These are phyloP conservation scores for Saprolegnia diclina DNA, from an alignment of 352 stramenopile genomes.

Conservation along the genomic window DNA sequence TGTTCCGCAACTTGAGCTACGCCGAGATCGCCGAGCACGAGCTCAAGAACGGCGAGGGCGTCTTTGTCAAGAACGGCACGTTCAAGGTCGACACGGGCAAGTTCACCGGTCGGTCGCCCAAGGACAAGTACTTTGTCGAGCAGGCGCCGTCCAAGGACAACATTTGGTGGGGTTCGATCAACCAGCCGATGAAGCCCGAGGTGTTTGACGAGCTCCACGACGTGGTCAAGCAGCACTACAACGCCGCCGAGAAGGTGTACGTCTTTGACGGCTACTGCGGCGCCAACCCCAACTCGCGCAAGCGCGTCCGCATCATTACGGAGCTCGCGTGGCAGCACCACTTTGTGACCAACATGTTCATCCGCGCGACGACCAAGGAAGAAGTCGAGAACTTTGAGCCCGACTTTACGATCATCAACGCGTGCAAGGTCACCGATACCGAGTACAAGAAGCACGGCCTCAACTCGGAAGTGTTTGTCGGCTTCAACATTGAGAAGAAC, in stretches of 20 bases:
- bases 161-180: constrained; percentile 97
- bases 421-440: constrained; percentile 92
- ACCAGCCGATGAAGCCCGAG: constrained; percentile 89
- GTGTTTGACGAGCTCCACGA: constrained; percentile 96
- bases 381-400: constrained; percentile 92
- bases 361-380: constrained; percentile 69
- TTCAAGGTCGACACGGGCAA: constrained; percentile 98
- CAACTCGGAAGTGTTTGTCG: constrained; percentile 94
- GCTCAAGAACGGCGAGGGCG: constrained; percentile 89
- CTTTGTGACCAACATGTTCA: constrained; percentile 97
- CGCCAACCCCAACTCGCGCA: constrained; percentile 86
- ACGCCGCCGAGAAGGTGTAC: constrained; percentile 89
- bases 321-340: constrained; percentile 98
- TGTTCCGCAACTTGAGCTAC: constrained; percentile 96
- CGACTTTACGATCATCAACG: constrained; percentile 98
- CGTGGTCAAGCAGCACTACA: constrained; percentile 92
- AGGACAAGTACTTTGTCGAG: constrained; percentile 98
- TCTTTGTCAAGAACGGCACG: constrained; percentile 88
- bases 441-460: constrained; percentile 93
- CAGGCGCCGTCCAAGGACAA: constrained; percentile 88
- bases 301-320: constrained; percentile 96
- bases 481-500: constrained; percentile 96
- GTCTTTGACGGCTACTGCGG: constrained; percentile 96
- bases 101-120: constrained; percentile 97
- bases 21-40: constrained; percentile 94